phyloP scores from a whole-genome alignment of 805 yeast genomes.

The Nakazawaea ambrosiae region DNA sequence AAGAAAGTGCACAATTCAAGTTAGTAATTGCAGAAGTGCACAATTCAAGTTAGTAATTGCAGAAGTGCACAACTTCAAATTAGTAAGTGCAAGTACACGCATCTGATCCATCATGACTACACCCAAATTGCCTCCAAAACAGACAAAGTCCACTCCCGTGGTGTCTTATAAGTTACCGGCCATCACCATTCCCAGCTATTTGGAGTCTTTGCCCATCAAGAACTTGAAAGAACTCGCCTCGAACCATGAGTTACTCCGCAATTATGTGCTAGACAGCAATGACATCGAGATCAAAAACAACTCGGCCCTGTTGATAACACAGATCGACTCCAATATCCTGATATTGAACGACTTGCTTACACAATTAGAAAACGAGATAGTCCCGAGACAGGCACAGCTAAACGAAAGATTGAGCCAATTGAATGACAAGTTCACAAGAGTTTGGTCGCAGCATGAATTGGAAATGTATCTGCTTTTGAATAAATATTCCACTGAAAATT shows the following conservation, averaged over 20 bases:
- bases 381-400: constrained; percentile 1
- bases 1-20: too few species aligned
- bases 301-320: background rate
- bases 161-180: too few species aligned
- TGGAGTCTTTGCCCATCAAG: constrained; percentile 3
- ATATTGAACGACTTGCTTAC: constrained; percentile 1
- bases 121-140: background rate
- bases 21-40: too few species aligned
- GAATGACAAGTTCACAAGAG: constrained; percentile 1
- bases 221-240: constrained; percentile 1
- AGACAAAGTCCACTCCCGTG: too few species aligned
- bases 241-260: constrained; percentile 2
- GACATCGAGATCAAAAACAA: background rate
- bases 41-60: too few species aligned
- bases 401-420: background rate
- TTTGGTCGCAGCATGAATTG: constrained; percentile 5
- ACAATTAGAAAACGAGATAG: background rate
- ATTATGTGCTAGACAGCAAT: constrained; percentile 1
- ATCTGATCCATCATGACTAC: background rate
- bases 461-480: constrained; percentile 23
- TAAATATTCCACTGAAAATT: constrained; percentile 17
- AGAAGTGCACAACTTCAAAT: too few species aligned
- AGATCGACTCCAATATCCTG: constrained; percentile 1
- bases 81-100: too few species aligned
- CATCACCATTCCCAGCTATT: constrained; percentile 1